Base-by-base conservation (phyloP, 225 moss, liverwort and hornwort genomes). In the Sphagnum tenellum region DNA sequence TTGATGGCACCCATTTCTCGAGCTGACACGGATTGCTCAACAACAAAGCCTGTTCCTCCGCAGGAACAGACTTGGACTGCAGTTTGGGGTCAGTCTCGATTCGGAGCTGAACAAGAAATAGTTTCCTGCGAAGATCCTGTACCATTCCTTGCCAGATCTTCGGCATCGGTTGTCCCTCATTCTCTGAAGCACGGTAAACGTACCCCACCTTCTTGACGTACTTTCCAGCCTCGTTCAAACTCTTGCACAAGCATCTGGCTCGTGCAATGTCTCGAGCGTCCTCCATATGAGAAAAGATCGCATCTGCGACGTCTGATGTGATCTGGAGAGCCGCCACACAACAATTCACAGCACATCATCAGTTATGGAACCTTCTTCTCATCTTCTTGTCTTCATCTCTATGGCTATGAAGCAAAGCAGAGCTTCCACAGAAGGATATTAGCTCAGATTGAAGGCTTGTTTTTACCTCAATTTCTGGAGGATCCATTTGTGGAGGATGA, bases 61-160 rank as follows among this genome's bases (percentile, higher is more conserved):
- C 29, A 29, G 29, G 29, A 45, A 11, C 65, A 10, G 48, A 66
- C 62, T 67, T 75, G 0, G 79, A 55, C 58, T 77, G 83, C n/a
- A 83, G 55, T 57, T 49, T 68, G 0, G 74, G 11, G 29, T 83
- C 79, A 3, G 74, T 65, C 52, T 83, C 83, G 6, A 83, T 12
- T 2, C 74, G 77, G 48, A 83, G 74, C 60, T 77, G 83, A 54
- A 52, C 72, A 8, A 80, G 4, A 5, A 1, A 8, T 2, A 77
- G 50, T 70, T 55, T 9, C 0, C 64, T 9, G 29, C 48, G 29
- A 14, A 62, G 14, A 46, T 1, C 44, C 8, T 29, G 4, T 44
- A 3, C 76, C 80, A 11, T 78, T 29, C 29, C 29, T 29, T 29
- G n/a, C n/a, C n/a, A n/a, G n/a, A n/a, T n/a, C n/a, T n/a, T n/a